These are phyloP conservation scores for Geotrichum carabidarum DNA, from an alignment of 1,139 yeast genomes.

Conservation along the genomic window DNA sequence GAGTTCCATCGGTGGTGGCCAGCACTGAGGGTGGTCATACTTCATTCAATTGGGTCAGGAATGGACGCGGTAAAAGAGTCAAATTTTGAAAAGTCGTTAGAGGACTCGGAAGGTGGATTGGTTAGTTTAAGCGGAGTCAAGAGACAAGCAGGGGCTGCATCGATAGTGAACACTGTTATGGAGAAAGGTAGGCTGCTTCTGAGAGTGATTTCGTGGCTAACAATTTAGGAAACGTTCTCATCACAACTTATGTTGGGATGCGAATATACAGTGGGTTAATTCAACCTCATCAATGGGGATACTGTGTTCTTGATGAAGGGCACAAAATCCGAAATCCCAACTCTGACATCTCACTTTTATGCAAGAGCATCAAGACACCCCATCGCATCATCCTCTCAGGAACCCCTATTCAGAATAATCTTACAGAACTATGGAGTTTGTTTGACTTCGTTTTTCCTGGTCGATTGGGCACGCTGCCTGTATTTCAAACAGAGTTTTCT, in stretches of 20 bases:
- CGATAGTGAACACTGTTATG: constrained; percentile 50
- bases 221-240: constrained; percentile 52
- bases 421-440: constrained; percentile 86
- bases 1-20: constrained; percentile 99
- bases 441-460: constrained; percentile 97
- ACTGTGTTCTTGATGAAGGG: constrained; percentile 89
- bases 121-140: constrained; percentile 28
- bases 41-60: constrained; percentile 91
- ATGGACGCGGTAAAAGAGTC: constrained; percentile 56
- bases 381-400: constrained; percentile 87
- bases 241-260: constrained; percentile 90
- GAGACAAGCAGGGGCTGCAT: constrained; percentile 32
- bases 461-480: constrained; percentile 86
- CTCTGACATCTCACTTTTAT: constrained; percentile 75
- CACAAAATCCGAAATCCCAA: constrained; percentile 95
- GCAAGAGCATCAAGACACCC: constrained; percentile 76
- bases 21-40: constrained; percentile 73
- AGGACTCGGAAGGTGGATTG: constrained; percentile 45
- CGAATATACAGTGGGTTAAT: constrained; percentile 67
- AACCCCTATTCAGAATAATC: constrained; percentile 91
- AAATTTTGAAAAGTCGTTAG: constrained; percentile 47
- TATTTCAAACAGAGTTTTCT: constrained; percentile 87
- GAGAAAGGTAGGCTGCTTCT: constrained; percentile 42
- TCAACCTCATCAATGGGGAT: constrained; percentile 77
- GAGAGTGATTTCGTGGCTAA: neutral